phyloP scores from a whole-genome alignment of 1,139 yeast genomes.

The Scheffersomyces quercinus region DNA sequence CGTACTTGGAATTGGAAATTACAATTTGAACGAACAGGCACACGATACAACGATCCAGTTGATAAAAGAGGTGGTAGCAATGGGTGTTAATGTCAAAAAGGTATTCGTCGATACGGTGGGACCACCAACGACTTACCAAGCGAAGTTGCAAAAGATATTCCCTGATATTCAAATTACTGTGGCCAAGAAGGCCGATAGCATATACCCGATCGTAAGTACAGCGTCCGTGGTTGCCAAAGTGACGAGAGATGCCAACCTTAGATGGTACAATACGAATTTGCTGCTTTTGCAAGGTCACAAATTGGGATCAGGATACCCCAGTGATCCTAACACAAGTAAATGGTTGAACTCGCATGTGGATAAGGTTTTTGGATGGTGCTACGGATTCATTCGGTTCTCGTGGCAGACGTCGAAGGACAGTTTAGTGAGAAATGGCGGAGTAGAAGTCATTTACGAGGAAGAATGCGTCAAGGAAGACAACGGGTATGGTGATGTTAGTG shows the following conservation, averaged over 20 bases:
- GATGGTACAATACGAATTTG: constrained; percentile 28
- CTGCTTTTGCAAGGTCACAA: constrained; percentile 23
- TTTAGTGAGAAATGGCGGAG: constrained; percentile 53
- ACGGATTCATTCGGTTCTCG: constrained; percentile 73
- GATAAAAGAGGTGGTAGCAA: constrained; percentile 58
- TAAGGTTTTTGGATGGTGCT: constrained; percentile 84
- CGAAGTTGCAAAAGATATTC: constrained; percentile 66
- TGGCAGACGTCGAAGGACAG: constrained; percentile 93
- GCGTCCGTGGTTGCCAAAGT: constrained; percentile 98
- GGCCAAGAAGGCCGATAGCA: constrained; percentile 92
- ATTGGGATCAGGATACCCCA: constrained; percentile 93
- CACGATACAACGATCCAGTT: constrained; percentile 88
- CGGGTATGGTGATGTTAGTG: constrained; percentile 34
- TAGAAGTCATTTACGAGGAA: constrained; percentile 42
- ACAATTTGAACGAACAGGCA: constrained; percentile 92
- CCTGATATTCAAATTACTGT: constrained; percentile 77
- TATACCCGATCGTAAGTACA: constrained; percentile 91
- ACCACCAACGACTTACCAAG: constrained; percentile 83
- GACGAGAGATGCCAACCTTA: constrained; percentile 77
- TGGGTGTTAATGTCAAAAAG: constrained; percentile 65
- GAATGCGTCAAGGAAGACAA: constrained; percentile 29
- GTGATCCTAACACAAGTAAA: constrained; percentile 78
- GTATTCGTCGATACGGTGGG: constrained; percentile 96
- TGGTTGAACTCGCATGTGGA: constrained; percentile 72
- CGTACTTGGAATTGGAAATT: constrained; percentile 51